phyloP scores from a whole-genome alignment of 495 filamentous ascomycete species.

The Annulohypoxylon bovei region DNA sequence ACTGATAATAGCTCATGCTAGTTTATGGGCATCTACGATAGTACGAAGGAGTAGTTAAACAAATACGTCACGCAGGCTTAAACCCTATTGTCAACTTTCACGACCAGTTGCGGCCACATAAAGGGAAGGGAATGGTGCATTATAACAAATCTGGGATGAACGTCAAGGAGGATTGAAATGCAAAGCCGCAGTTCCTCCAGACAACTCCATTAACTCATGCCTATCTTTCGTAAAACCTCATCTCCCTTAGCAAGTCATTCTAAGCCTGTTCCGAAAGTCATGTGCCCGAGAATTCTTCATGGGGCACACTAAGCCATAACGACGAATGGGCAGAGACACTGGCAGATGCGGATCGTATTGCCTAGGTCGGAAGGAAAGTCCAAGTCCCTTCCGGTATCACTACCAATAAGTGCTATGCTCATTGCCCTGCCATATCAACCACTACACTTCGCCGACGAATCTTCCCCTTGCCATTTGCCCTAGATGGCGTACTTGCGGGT shows the following conservation, averaged over 20 bases:
- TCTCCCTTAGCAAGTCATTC: conserved; percentile 34
- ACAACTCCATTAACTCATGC: conserved; percentile 32
- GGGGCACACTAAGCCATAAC: conserved; percentile 39
- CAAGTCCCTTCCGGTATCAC: conserved; percentile 26
- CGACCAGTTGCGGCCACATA: neutral
- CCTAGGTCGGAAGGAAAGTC: conserved; percentile 39
- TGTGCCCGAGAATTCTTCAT: conserved; percentile 26
- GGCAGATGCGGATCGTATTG: conserved; percentile 45
- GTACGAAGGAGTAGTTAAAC: neutral
- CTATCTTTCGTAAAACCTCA: conserved; percentile 31
- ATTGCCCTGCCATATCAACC: conserved; percentile 22
- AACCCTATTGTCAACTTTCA: neutral
- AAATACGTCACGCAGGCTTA: neutral
- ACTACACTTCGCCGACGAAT: neutral
- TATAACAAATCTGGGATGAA: conserved; percentile 34
- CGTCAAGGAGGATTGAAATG: conserved; percentile 28
- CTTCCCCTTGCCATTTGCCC: conserved; percentile 6
- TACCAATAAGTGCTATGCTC: conserved; percentile 33
- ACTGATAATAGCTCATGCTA: neutral
- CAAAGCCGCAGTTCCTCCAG: conserved; percentile 30
- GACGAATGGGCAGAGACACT: conserved; percentile 43
- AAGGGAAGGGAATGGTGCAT: conserved; percentile 23
- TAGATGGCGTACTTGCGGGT: conserved; percentile 98
- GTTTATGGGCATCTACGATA: neutral
- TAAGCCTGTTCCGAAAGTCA: conserved; percentile 21